phyloP scores from a whole-genome alignment of 371 early-diverging fungal species.

The Actinomortierella wolfii region DNA sequence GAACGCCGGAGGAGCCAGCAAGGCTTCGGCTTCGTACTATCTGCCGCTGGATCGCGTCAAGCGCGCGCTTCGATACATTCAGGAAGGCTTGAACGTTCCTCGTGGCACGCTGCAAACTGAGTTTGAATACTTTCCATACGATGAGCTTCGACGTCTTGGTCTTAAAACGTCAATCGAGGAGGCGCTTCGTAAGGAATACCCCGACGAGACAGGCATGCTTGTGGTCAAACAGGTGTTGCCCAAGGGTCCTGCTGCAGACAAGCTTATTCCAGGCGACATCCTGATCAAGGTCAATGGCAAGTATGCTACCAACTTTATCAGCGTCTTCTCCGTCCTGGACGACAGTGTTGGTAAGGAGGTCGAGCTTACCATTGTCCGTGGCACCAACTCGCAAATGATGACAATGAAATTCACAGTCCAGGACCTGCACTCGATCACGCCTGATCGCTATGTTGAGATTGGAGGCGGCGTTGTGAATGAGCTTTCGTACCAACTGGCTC shows the following conservation, averaged over 20 bases:
- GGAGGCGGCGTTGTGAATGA: conserved; percentile 88
- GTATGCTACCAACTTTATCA: conserved; percentile 68
- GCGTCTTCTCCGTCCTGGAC: conserved; percentile 71
- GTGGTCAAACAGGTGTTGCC: conserved; percentile 72
- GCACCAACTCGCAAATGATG: conserved; percentile 57
- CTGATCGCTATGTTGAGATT: conserved; percentile 75
- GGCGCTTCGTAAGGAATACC: conserved; percentile 55
- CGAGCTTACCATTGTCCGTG: conserved; percentile 71
- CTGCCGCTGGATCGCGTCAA: conserved; percentile 72
- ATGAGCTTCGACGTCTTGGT: conserved; percentile 64
- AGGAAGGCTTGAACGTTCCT: conserved; percentile 57
- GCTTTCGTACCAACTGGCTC: conserved; percentile 86
- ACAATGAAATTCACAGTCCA: conserved; percentile 58
- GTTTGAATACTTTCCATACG: conserved; percentile 67
- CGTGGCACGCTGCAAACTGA: conserved; percentile 81
- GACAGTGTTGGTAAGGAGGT: conserved; percentile 63
- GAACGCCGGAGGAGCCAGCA: conserved; percentile 67
- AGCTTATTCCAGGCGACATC: conserved; percentile 79
- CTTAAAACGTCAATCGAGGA: conserved; percentile 61
- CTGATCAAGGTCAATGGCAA: conserved; percentile 62
- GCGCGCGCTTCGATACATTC: conserved; percentile 66
- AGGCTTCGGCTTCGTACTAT: conserved; percentile 63
- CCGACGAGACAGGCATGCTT: conserved; percentile 77
- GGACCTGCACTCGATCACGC: conserved; percentile 79
- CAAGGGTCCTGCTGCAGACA: conserved; percentile 67